Percentiles rank a stretch among this genome's conserved stretches.
phyloP scores from a whole-genome alignment of 2,329 filamentous ascomycete genomes.

The Aspergillus arachidicola region DNA sequence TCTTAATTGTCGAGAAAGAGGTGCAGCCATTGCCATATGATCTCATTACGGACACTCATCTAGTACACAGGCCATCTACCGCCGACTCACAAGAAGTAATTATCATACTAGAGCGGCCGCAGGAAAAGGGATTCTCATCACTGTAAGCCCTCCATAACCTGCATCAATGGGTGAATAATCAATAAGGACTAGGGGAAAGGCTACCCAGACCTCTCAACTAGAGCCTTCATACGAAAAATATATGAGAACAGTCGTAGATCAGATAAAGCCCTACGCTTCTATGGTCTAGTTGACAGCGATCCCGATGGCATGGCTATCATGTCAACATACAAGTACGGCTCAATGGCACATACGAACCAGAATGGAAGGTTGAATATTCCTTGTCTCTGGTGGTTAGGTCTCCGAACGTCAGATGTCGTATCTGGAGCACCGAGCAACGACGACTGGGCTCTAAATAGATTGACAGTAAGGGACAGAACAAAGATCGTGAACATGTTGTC shows the following conservation, averaged over 20 bases:
- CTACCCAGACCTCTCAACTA: conserved; percentile 63
- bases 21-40: conserved; percentile 32
- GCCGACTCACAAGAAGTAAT: conserved; percentile 53
- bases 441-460: conserved; percentile 42
- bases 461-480: conserved; percentile 57
- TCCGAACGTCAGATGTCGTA: conserved; percentile 47
- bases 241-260: conserved; percentile 32
- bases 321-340: conserved; percentile 65
- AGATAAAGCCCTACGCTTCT: conserved; percentile 45
- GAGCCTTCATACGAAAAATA: conserved; percentile 55
- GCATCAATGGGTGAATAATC: neutral
- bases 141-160: conserved; percentile 43
- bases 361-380: conserved; percentile 50
- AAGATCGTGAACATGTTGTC: conserved; percentile 59
- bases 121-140: conserved; percentile 57
- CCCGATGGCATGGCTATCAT: conserved; percentile 66
- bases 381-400: conserved; percentile 60
- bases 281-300: conserved; percentile 61
- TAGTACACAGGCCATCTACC: conserved; percentile 58
- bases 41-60: neutral
- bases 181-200: conserved; percentile 58
- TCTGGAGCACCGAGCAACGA: conserved; percentile 26
- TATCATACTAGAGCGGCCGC: conserved; percentile 48
- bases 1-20: conserved; percentile 67
- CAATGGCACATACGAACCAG: conserved; percentile 58